Evolutionary conservation across 2,329 filamentous ascomycete genomes (phyloP).

Genomic region (Pseudogymnoascus sp.): DNA sequence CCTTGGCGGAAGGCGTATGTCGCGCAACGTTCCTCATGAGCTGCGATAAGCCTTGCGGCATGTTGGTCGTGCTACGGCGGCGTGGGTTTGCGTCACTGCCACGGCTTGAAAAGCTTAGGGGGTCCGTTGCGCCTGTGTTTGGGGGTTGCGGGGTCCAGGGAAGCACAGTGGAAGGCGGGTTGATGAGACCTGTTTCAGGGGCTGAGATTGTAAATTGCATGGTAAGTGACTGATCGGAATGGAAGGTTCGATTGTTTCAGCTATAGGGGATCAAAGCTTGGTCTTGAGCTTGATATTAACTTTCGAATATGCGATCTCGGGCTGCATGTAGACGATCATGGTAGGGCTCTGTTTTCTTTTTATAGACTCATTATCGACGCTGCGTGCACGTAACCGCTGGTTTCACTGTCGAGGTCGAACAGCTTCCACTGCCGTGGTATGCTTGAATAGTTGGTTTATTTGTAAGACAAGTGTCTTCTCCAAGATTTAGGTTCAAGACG

Average conservation of each 20-base stretch:
- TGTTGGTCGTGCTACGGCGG: background rate
- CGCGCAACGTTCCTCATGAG: background rate
- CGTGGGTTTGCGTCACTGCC: background rate
- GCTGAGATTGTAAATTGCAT: background rate
- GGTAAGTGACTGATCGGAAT: background rate
- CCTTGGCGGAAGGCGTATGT: background rate
- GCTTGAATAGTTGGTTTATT: background rate
- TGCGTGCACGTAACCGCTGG: background rate
- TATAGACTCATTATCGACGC: background rate
- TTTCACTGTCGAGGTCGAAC: background rate
- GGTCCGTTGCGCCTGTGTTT: background rate
- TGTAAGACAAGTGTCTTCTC: background rate
- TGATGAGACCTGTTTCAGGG: conserved; percentile 3
- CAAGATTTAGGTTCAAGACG: too few species aligned
- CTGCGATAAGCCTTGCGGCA: background rate
- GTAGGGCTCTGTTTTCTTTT: background rate
- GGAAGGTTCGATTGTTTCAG: background rate
- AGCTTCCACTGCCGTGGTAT: background rate
- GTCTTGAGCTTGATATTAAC: background rate
- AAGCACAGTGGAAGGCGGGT: background rate
- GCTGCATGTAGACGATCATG: background rate
- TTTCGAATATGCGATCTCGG: background rate
- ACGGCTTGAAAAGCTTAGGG: background rate
- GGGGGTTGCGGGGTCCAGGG: background rate
- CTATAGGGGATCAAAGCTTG: background rate